These are phyloP conservation scores for Pichia sp. DNA, from an alignment of 1,139 yeast genomes.

Conservation along the genomic window DNA sequence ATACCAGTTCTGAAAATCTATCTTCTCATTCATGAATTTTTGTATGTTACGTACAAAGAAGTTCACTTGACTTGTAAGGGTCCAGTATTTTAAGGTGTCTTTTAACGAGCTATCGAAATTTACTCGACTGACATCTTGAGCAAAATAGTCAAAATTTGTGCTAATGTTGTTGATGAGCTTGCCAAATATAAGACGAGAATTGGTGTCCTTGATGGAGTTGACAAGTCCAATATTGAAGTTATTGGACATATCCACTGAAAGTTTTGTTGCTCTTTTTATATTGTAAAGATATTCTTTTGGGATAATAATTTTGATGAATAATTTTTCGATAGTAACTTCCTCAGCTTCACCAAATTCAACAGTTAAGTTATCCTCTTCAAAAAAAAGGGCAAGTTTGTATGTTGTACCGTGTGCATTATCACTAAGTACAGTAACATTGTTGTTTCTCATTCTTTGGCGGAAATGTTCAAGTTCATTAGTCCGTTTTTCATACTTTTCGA, in stretches of 20 bases:
- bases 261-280: slow-evolving; percentile 38
- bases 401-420: slow-evolving; percentile 28
- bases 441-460: slow-evolving; percentile 25
- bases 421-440: slow-evolving; percentile 26
- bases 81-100: slow-evolving; percentile 16
- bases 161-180: slow-evolving; percentile 30
- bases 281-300: slow-evolving; percentile 31
- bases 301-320: slow-evolving; percentile 29
- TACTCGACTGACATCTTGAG: slow-evolving; percentile 22
- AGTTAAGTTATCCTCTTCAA: slow-evolving; percentile 27
- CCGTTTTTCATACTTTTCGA: slow-evolving; percentile 16
- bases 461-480: slow-evolving; percentile 25
- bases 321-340: slow-evolving; percentile 24
- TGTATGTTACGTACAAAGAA: slow-evolving; percentile 31
- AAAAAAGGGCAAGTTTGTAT: slow-evolving; percentile 25
- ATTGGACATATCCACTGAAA: slow-evolving; percentile 34
- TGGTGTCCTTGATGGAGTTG: slow-evolving; percentile 28
- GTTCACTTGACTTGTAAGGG: slow-evolving; percentile 32
- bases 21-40: slow-evolving; percentile 30
- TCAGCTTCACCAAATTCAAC: slow-evolving; percentile 29
- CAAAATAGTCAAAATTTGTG: slow-evolving; percentile 27
- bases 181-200: slow-evolving; percentile 28
- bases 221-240: slow-evolving; percentile 26
- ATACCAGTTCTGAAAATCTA: slow-evolving; percentile 29
- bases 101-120: slow-evolving; percentile 8